phyloP scores from a whole-genome alignment of 2,329 filamentous ascomycete species.

The Sporothrix phasma region DNA sequence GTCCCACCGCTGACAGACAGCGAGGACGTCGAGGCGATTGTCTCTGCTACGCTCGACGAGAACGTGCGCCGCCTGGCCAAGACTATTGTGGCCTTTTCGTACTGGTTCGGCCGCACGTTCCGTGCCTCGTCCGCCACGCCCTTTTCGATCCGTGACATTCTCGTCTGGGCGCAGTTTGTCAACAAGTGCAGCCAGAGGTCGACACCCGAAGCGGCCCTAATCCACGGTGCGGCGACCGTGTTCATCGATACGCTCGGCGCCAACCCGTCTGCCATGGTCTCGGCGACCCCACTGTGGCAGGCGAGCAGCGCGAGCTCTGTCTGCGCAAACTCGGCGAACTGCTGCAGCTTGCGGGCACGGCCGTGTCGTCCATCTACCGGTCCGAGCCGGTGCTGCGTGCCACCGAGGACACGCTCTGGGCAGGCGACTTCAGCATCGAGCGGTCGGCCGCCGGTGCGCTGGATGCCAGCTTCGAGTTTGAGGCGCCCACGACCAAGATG shows the following conservation, averaged over 20 bases:
- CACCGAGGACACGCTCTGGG: constrained; percentile 43
- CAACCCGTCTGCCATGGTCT: constrained; percentile 80
- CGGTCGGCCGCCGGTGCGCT: constrained; percentile 36
- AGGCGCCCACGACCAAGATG: constrained; percentile 77
- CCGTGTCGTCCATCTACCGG: constrained; percentile 58
- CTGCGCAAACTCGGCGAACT: constrained; percentile 61
- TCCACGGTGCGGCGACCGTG: constrained; percentile 90
- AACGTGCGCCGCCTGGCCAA: constrained; percentile 40
- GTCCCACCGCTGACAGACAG: constrained; percentile 78
- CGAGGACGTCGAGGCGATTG: constrained; percentile 80
- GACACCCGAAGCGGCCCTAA: constrained; percentile 32
- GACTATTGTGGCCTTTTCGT: constrained; percentile 74
- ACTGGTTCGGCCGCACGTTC: constrained; percentile 84
- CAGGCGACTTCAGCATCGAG: constrained; percentile 66
- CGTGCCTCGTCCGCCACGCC: constrained; percentile 62
- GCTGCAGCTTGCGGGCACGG: constrained; percentile 36
- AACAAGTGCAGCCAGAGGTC: constrained; percentile 48
- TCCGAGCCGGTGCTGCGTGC: constrained; percentile 49
- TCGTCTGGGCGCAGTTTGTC: constrained; percentile 89
- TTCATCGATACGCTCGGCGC: constrained; percentile 93
- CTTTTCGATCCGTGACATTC: constrained; percentile 83
- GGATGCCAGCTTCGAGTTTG: constrained; percentile 61
- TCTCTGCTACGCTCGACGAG: constrained; percentile 59
- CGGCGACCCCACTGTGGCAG: constrained; percentile 57
- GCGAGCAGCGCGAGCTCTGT: constrained; percentile 60